phyloP scores from a whole-genome alignment of 1,139 yeast species.

The Saccharomyces uvarum region DNA sequence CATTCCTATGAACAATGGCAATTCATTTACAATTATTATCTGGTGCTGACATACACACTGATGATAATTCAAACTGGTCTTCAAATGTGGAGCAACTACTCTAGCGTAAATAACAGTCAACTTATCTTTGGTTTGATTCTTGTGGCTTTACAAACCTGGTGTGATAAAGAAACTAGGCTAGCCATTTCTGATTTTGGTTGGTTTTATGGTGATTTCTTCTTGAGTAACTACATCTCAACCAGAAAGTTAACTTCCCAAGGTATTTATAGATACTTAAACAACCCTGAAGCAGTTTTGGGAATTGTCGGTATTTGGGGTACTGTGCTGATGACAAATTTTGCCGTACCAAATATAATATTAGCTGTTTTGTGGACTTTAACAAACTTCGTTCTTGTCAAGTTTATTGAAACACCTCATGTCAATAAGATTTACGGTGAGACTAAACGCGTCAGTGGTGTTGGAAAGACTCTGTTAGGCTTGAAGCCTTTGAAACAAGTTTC shows the following conservation, averaged over 20 bases:
- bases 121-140: slow-evolving; percentile 53
- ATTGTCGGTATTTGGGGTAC: slow-evolving; percentile 81
- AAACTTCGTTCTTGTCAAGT: slow-evolving; percentile 59
- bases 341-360: slow-evolving; percentile 46
- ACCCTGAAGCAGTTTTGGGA: slow-evolving; percentile 78
- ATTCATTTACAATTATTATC: slow-evolving; percentile 49
- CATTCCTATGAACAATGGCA: slow-evolving; percentile 77
- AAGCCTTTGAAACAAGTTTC: slow-evolving; percentile 32
- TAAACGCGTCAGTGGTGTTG: slow-evolving; percentile 49
- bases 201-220: slow-evolving; percentile 84
- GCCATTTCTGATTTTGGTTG: slow-evolving; percentile 82
- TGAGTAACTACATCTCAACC: slow-evolving; percentile 43
- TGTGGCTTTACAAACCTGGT: slow-evolving; percentile 61
- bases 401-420: slow-evolving; percentile 77
- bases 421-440: slow-evolving; percentile 63
- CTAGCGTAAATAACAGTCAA: slow-evolving; percentile 35
- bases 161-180: slow-evolving; percentile 60
- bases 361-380: slow-evolving; percentile 65
- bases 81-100: slow-evolving; percentile 16
- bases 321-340: slow-evolving; percentile 50
- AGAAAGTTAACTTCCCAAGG: slow-evolving; percentile 64
- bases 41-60: slow-evolving; percentile 38
- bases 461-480: slow-evolving; percentile 45
- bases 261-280: slow-evolving; percentile 73
- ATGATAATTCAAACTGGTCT: slow-evolving; percentile 31